phyloP scores from a whole-genome alignment of 495 filamentous ascomycete species.

The Tuber calosporum region DNA sequence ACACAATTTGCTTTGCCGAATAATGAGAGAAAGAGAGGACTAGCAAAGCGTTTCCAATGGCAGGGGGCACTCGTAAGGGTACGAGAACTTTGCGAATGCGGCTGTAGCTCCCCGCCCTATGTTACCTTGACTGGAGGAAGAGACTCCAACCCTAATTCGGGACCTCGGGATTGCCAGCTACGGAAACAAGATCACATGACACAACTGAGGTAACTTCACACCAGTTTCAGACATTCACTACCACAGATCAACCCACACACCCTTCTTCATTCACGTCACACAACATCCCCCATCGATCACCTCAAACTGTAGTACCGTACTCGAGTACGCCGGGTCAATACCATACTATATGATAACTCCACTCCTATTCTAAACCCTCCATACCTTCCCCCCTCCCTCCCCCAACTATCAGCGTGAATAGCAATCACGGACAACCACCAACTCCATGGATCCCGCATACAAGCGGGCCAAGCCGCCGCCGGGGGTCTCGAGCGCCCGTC shows the following conservation, averaged over 20 bases:
- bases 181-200: neutral
- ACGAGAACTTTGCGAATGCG: no score
- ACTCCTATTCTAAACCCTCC: neutral
- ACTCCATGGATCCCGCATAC: neutral
- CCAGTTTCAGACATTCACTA: neutral
- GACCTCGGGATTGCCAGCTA: neutral
- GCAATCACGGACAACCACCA: neutral
- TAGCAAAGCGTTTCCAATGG: no score
- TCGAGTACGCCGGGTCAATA: neutral
- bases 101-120: no score
- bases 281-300: neutral
- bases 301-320: neutral
- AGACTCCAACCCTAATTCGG: no score
- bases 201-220: neutral
- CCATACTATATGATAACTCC: neutral
- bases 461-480: neutral
- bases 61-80: no score
- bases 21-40: no score
- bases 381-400: neutral
- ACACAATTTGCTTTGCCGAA: no score
- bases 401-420: neutral
- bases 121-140: no score
- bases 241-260: neutral
- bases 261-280: neutral
- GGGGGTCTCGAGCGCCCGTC: slow-evolving; percentile 19